Base-by-base conservation (phyloP, 805 yeast species). In the Priceomyces carsonii region DNA sequence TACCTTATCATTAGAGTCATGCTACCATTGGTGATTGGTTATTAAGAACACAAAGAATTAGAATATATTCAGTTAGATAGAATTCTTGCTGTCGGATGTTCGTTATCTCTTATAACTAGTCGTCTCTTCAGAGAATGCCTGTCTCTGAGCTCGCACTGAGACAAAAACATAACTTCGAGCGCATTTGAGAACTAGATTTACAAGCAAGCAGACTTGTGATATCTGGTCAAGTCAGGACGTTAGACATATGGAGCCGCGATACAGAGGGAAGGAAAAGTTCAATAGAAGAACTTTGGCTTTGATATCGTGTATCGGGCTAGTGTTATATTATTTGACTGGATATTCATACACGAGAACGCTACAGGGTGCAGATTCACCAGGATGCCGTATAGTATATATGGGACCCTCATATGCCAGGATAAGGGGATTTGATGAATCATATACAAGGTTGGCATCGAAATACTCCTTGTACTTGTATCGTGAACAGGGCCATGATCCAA, bases 381-480 rank as follows among this genome's bases (percentile, higher is more conserved):
- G 68, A 29, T 89, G 97, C 55, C 64, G 80, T 25, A 64, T 80
- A 40, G 81, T 87, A 5, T 82, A 71, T 54, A 89, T 89, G 96
- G 77, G 73, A 32, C 96, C 96, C 2, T 78, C 90, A 1, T 89
- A 87, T 51, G 90, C 91, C 8, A 71, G 81, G 44, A 73, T 89
- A 25, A 65, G 69, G 43, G 85, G 82, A 3, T 85, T 90, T 53
- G 93, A 88, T 57, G 65, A 69, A n/a, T 36, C 79, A 3, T 82
- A 81, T 48, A 77, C 93, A 2, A 66, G 74, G 35, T 79, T 78
- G 51, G 90, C 95, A 1, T 68, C 82, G 22, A 90, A 89, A 50
- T 93, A 91, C 59, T 80, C 88, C n/a, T 63, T 91, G 2, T 86
- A 82, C 48, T 69, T 89, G 2, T 93, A 91, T 59, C 64, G 97